Base-by-base conservation (phyloP, 495 filamentous ascomycete genomes). In the Penicillium cinerascens region DNA sequence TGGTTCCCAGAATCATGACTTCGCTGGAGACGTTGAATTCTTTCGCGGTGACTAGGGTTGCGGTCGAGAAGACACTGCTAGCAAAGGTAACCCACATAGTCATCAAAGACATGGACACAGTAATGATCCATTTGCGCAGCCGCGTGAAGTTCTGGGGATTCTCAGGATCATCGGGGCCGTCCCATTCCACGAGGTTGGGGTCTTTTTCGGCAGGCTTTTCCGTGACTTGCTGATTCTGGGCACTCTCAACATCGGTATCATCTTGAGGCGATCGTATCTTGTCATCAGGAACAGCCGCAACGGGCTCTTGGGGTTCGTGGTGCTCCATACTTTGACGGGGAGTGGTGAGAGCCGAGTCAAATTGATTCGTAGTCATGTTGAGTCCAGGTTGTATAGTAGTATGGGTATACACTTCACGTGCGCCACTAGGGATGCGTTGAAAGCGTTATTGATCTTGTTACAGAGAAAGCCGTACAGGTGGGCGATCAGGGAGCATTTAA, bases 81-180 rank as follows among this genome's bases (percentile, higher is more conserved):
- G 79, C 67, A 42, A 86, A 86, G 10, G 83, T 83, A 42, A 84
- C 72, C 66, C 75, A 78, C 60, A 85, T 73, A 4, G 80, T 84
- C 71, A 86, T 73, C 1, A 63, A 59, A 10, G 76, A 75, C 49
- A 86, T 69, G 25, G 86, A 73, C 59, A 82, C 77, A 0, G 91
- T 85, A 42, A 88, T 77, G 0, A 83, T 51, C 84, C 87, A 91
- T 70, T 95, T 95, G 44, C 77, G 74, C 36, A 66, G 55, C 0
- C 58, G 51, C 0, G 79, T 62, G 56, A 85, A 89, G 66, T 92
- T 91, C 61, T 83, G 75, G 4, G 88, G 88, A 69, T 89, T 87
- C 39, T 80, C 70, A 0, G 85, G 85, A 55, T 92, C 88, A 44
- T 87, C 60, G 0, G 69, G 72, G 7, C 74, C 73, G 54, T 75